Percentiles rank a stretch among this genome's conserved stretches.
Evolutionary conservation across 1,139 yeast genomes (phyloP).

Genomic region (Zygosaccharomyces pseudobailii): DNA sequence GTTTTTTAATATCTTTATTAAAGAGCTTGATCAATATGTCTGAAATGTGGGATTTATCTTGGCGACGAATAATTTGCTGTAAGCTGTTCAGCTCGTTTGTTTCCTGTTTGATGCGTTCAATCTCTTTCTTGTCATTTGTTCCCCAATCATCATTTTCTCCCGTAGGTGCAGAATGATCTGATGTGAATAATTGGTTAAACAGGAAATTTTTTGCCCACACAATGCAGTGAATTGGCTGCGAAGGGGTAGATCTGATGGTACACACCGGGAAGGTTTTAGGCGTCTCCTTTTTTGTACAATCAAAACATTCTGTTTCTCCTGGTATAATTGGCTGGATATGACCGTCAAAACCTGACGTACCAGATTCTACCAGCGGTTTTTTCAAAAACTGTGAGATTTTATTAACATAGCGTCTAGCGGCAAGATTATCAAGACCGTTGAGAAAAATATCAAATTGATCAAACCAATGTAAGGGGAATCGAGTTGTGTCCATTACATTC

Average conservation of each 20-base stretch:
- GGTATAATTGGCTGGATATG: conserved; percentile 91
- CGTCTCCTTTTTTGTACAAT: conserved; percentile 79
- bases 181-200: conserved; percentile 73
- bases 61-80: conserved; percentile 44
- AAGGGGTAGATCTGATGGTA: conserved; percentile 93
- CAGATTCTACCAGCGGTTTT: conserved; percentile 84
- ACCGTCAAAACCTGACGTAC: conserved; percentile 92
- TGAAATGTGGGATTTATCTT: conserved; percentile 22
- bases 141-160: conserved; percentile 46
- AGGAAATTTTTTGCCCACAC: conserved; percentile 96
- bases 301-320: conserved; percentile 83
- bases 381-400: conserved; percentile 68
- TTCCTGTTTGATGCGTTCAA: conserved; percentile 64
- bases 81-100: conserved; percentile 70
- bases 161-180: conserved; percentile 34
- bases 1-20: conserved; percentile 66
- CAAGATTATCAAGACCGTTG: conserved; percentile 91
- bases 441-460: conserved; percentile 68
- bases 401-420: conserved; percentile 88
- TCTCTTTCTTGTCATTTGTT: conserved; percentile 61
- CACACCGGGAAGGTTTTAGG: conserved; percentile 95
- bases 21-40: conserved; percentile 54
- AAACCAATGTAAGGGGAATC: conserved; percentile 81
- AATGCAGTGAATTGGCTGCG: conserved; percentile 91
- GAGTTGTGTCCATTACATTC: conserved; percentile 72